Evolutionary conservation across 495 filamentous ascomycete species (phyloP), one percentile per base, ranked within the genome.

Genomic region (Podospora pseudocomata): DNA sequence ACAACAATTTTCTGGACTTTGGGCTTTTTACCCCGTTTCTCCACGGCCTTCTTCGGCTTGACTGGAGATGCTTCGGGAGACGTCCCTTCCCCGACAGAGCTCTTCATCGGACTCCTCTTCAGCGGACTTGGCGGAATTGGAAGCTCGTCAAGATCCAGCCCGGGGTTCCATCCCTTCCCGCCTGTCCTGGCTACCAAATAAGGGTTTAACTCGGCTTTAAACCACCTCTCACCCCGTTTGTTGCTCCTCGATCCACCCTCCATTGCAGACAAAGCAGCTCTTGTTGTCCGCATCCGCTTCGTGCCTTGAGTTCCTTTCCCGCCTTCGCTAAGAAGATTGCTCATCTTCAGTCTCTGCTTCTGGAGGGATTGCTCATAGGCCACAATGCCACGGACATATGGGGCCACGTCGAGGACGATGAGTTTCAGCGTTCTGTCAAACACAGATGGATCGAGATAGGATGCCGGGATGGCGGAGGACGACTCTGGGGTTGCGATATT

Each of bases 321-420:
- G 49, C 81, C 79, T 28, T 83, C 79, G 53, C 86, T 86, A 19
- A 93, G 76, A 2, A 94, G 73, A 16, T 79, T 86, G 67, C 88
- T 88, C 2, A 92, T 73, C 18, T 83, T 84, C 16, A 87, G 70
- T 0, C 93, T 84, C 68, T 92, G 86, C 68, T 89, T 82, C 62
- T 91, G 87, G 0, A 93, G 83, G 13, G 82, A 83, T 3, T 87
- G 78, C 68, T 97, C 94, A 72, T 91, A 90, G 0, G 87, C 80
- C 30, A 92, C 88, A 70, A 97, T 97, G 11, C 83, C 80, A 20
- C 95, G 89, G 23, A 96, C 84, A 70, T 91, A 97, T 0, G 94
- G 94, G 0, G 91, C 92, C 6, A 97, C 78, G 68, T 99, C 95
- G 58, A 90, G 83, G 4, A 82, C 81, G 44, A 97, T 85, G 9